phyloP scores from a whole-genome alignment of 495 filamentous ascomycete genomes.

The Neurospora sp. region DNA sequence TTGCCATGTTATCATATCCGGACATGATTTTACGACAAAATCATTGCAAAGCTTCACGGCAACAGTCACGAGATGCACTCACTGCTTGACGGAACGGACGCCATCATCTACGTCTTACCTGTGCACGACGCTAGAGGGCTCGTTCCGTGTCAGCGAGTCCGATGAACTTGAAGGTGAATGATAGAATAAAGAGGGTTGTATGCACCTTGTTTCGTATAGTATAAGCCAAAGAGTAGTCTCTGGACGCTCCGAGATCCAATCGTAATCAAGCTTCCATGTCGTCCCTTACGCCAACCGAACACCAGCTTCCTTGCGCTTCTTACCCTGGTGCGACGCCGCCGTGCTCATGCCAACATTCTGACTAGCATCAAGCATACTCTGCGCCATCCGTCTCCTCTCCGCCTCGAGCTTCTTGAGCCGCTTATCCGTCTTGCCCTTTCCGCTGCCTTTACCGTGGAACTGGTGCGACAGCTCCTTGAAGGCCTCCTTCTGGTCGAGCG shows the following conservation, averaged over 20 bases:
- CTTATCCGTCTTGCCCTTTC: constrained; percentile 98
- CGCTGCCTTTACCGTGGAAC: constrained; percentile 96
- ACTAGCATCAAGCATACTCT: constrained; percentile 71
- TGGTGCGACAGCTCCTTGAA: constrained; percentile 85
- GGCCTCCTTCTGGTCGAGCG: constrained; percentile 86
- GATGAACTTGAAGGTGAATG: not conserved
- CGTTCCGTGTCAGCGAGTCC: constrained; percentile 1
- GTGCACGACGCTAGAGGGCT: not conserved
- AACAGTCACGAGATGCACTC: too few relatives aligned
- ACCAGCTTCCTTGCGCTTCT: constrained; percentile 81
- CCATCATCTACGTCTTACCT: not conserved
- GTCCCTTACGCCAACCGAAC: constrained; percentile 60
- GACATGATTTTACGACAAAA: too few relatives aligned
- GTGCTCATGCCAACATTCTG: constrained; percentile 74
- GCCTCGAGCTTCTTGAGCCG: constrained; percentile 92
- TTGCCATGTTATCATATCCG: not conserved
- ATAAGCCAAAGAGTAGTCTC: not conserved
- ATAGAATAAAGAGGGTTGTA: not conserved
- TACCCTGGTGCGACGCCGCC: constrained; percentile 62
- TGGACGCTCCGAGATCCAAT: not conserved
- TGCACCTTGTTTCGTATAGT: constrained; percentile 2
- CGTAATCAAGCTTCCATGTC: not conserved
- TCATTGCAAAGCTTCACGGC: too few relatives aligned
- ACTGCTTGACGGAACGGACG: not conserved
- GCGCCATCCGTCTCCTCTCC: constrained; percentile 75